These are phyloP conservation scores for Hygrophorus pudorinus DNA, from an alignment of 768 basidiomycete species.

Conservation along the genomic window DNA sequence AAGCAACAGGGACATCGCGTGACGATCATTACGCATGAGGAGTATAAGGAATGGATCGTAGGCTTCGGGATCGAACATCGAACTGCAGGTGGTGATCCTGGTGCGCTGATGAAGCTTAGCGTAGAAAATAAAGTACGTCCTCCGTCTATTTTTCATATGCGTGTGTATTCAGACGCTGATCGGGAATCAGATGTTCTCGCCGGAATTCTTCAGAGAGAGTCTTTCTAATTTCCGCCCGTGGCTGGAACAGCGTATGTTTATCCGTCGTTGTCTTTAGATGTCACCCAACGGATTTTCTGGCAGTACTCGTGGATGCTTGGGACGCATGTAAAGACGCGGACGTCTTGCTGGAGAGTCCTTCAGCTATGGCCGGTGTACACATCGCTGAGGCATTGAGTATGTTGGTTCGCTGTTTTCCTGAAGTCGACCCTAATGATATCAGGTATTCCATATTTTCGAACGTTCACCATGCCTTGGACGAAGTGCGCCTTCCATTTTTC, in stretches of 20 bases:
- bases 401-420: slow-evolving; percentile 11
- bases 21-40: slow-evolving; percentile 49
- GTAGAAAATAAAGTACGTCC: slow-evolving; percentile 26
- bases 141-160: too few species aligned
- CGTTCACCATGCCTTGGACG: slow-evolving; percentile 56
- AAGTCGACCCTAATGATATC: not conserved
- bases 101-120: slow-evolving; percentile 56
- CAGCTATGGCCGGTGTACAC: slow-evolving; percentile 63
- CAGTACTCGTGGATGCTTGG: slow-evolving; percentile 56
- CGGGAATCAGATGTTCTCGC: too few species aligned
- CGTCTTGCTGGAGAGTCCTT: slow-evolving; percentile 56
- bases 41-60: slow-evolving; percentile 45
- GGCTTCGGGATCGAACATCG: slow-evolving; percentile 51
- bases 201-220: too few species aligned
- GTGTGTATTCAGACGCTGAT: too few species aligned
- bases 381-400: slow-evolving; percentile 56
- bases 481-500: slow-evolving; percentile 23
- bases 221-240: too few species aligned
- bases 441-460: slow-evolving; percentile 58
- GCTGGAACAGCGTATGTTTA: too few species aligned
- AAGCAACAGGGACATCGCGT: slow-evolving; percentile 40
- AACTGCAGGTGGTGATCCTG: slow-evolving; percentile 60
- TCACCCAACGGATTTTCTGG: not conserved
- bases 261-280: too few species aligned
- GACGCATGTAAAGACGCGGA: slow-evolving; percentile 54